A percentile compares a stretch with the other conserved stretches of the same genome.
phyloP scores from a whole-genome alignment of 192 early-diverging fungal genomes.

The Umbelopsis sp. region DNA sequence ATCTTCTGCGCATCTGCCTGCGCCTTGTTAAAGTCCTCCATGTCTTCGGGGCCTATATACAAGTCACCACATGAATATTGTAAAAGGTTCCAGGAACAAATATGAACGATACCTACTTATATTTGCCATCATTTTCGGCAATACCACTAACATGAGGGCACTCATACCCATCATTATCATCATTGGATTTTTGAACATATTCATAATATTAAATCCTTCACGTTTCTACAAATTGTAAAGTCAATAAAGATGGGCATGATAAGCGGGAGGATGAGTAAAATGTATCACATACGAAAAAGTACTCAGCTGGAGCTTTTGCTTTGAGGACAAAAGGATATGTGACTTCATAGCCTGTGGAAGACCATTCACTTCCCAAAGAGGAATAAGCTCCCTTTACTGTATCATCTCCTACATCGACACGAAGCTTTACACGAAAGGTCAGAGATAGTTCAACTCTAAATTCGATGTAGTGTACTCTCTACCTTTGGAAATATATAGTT shows the following conservation, averaged over 20 bases:
- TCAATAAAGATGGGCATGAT: neutral
- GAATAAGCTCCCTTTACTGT: constrained; percentile 40
- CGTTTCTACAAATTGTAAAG: constrained; percentile 36
- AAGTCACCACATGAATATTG: no score
- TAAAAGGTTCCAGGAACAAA: neutral
- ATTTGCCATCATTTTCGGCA: constrained; percentile 59
- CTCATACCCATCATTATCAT: constrained; percentile 62
- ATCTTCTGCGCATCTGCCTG: constrained; percentile 48
- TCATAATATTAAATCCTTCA: constrained; percentile 54
- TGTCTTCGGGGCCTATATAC: constrained; percentile 45
- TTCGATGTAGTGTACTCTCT: neutral
- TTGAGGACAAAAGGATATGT: constrained; percentile 47
- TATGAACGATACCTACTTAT: constrained; percentile 31
- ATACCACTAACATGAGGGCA: constrained; percentile 51
- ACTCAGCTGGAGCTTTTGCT: constrained; percentile 44
- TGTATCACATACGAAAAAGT: constrained; percentile 48
- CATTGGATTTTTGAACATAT: constrained; percentile 60
- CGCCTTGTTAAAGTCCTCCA: constrained; percentile 49
- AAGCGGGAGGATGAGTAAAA: neutral
- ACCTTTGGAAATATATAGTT: constrained; percentile 58
- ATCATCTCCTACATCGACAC: constrained; percentile 45
- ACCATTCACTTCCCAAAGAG: constrained; percentile 49
- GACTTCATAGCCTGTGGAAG: constrained; percentile 40
- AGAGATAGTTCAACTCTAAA: neutral
- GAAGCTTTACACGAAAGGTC: constrained; percentile 33